These are phyloP conservation scores for Limonium bicolor DNA, from an alignment of 148 eudicot genomes.

Conservation along the genomic window DNA sequence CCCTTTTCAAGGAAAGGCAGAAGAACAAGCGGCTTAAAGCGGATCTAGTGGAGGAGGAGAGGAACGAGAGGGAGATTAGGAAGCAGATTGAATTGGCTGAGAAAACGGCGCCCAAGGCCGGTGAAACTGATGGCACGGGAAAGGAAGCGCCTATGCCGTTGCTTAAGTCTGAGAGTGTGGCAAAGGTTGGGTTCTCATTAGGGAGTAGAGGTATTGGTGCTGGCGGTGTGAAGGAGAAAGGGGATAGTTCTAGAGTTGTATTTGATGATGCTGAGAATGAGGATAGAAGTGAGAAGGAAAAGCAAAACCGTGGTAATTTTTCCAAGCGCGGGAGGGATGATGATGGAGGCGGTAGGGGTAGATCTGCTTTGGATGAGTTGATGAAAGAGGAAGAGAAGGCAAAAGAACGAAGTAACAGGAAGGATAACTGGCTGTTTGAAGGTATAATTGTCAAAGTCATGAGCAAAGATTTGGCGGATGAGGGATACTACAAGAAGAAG, in stretches of 20 bases:
- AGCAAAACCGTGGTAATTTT: conserved; percentile 7
- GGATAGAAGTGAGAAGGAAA: conserved; percentile 13
- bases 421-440: conserved; percentile 80
- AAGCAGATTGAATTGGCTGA: conserved; percentile 71
- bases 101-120: conserved; percentile 13
- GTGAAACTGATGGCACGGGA: neutral
- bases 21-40: conserved; percentile 71
- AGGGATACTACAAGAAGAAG: conserved; percentile 82
- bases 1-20: conserved; percentile 70
- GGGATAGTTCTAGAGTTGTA: conserved; percentile 28
- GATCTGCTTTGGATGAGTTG: conserved; percentile 62
- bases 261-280: conserved; percentile 50
- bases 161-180: conserved; percentile 21
- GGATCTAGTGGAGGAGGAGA: conserved; percentile 84
- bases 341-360: conserved; percentile 7
- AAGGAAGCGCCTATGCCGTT: conserved; percentile 6
- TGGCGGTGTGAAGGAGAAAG: conserved; percentile 23
- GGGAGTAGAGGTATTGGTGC: conserved; percentile 12
- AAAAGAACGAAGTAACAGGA: conserved; percentile 65
- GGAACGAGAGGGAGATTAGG: conserved; percentile 63
- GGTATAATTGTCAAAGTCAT: conserved; percentile 85
- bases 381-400: conserved; percentile 79
- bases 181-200: conserved; percentile 29
- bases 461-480: conserved; percentile 68
- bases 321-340: conserved; percentile 4